These are phyloP conservation scores for Tephrocybe rancida DNA, from an alignment of 768 basidiomycete genomes.

Conservation along the genomic window DNA sequence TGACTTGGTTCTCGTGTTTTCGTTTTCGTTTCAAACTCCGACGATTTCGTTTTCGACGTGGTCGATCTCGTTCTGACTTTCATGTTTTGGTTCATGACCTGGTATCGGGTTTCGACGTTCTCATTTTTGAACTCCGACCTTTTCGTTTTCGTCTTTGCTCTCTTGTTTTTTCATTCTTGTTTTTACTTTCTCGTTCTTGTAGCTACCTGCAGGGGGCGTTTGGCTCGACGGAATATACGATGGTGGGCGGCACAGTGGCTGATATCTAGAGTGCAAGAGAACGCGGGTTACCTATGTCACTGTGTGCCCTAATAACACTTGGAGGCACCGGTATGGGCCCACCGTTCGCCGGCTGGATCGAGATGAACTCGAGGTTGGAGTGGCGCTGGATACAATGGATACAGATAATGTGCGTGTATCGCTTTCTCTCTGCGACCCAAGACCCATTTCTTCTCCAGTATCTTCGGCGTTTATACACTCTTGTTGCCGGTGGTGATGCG, in stretches of 20 bases:
- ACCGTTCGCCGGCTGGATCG: constrained; percentile 65
- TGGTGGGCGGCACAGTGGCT: constrained; percentile 76
- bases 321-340: constrained; percentile 68
- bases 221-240: constrained; percentile 69
- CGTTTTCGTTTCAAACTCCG: too few relatives aligned
- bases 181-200: too few relatives aligned
- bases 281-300: constrained; percentile 80
- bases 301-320: constrained; percentile 65
- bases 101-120: too few relatives aligned
- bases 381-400: constrained; percentile 92
- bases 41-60: too few relatives aligned
- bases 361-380: constrained; percentile 53
- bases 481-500: constrained; percentile 56
- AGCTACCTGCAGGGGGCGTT: constrained; percentile 69
- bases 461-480: constrained; percentile 52
- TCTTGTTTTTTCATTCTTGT: too few relatives aligned
- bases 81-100: too few relatives aligned
- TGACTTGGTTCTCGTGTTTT: too few relatives aligned
- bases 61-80: too few relatives aligned
- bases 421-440: constrained; percentile 4
- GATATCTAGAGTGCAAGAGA: constrained; percentile 69
- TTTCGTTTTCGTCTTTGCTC: too few relatives aligned
- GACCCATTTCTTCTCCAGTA: constrained; percentile 38
- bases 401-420: constrained; percentile 54
- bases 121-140: too few relatives aligned